A percentile compares a stretch with the other conserved stretches of the same genome.
These are phyloP conservation scores for Psophocarpus tetragonolobus DNA, from an alignment of 306 rosid species.

Conservation along the genomic window DNA sequence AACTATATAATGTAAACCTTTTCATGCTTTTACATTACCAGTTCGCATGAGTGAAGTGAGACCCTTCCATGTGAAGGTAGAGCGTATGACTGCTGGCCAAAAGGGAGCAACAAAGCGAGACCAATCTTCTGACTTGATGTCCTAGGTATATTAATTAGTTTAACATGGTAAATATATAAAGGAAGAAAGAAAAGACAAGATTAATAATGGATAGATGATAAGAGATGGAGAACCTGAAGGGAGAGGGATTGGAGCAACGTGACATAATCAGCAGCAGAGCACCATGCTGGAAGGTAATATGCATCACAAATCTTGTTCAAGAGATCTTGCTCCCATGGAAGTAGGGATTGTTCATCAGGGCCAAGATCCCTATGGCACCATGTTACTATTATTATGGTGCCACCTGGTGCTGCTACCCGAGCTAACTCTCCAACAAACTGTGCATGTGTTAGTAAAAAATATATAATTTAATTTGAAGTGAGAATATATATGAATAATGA, in stretches of 20 bases:
- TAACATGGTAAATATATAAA: no score
- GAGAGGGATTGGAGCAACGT: conserved; percentile 52
- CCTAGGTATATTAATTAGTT: no score
- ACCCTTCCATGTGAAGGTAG: conserved; percentile 84
- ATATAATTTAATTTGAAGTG: no score
- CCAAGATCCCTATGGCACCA: conserved; percentile 96
- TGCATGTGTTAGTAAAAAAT: background rate
- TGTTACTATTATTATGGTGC: conserved; percentile 75
- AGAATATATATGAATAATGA: no score
- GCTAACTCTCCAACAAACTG: conserved; percentile 88
- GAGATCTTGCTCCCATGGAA: conserved; percentile 69
- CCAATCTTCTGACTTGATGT: conserved; percentile 85
- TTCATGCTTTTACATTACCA: no score
- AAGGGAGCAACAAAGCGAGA: conserved; percentile 80
- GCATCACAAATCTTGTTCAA: conserved; percentile 74
- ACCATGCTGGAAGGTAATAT: conserved; percentile 93
- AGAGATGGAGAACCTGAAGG: conserved; percentile 46
- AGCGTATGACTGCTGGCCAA: conserved; percentile 95
- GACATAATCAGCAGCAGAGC: conserved; percentile 84
- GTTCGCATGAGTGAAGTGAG: conserved; percentile 64
- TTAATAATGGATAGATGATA: no score
- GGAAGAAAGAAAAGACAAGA: no score
- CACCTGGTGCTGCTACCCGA: conserved; percentile 93
- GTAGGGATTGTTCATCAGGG: conserved; percentile 57
- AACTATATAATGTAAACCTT: no score